Conservation (phyloP, 1,284 basidiomycete species). For the Dichomitus squalens region DNA sequence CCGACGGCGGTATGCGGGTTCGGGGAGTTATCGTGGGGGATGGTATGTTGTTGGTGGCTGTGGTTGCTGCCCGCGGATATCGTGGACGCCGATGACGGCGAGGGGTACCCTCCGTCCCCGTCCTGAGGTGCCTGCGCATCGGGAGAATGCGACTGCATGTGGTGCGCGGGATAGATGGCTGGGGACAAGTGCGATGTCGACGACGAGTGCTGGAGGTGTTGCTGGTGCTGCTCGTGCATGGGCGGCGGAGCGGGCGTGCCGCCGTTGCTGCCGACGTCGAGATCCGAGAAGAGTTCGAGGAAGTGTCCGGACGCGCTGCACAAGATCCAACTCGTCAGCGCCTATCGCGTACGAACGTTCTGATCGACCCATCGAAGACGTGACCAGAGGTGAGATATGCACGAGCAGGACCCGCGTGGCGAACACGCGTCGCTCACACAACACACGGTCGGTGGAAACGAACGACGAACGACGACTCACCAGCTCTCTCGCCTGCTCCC, state of each 20-base stretch:
- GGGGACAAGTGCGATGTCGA: constrained; percentile 20
- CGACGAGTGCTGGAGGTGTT: constrained; percentile 8
- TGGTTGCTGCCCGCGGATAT: constrained; percentile 21
- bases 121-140: constrained; percentile 10
- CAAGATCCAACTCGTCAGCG: constrained; percentile 7
- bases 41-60: constrained; percentile 16
- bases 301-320: constrained; percentile 27
- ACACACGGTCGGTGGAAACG: background rate
- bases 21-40: constrained; percentile 8
- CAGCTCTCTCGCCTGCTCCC: constrained; percentile 23
- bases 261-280: constrained; percentile 26
- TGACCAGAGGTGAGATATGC: background rate
- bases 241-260: constrained; percentile 17
- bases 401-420: background rate
- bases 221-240: constrained; percentile 12
- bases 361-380: background rate
- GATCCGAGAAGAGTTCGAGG: constrained; percentile 27
- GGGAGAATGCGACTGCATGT: constrained; percentile 13
- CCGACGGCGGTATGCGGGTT: constrained; percentile 3
- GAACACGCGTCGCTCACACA: background rate
- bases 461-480: constrained; percentile 20
- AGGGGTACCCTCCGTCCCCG: constrained; percentile 22
- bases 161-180: constrained; percentile 9
- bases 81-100: constrained; percentile 22
- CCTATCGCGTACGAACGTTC: background rate